Base-by-base conservation (phyloP, 805 yeast genomes). In the Barnettozyma salicaria region DNA sequence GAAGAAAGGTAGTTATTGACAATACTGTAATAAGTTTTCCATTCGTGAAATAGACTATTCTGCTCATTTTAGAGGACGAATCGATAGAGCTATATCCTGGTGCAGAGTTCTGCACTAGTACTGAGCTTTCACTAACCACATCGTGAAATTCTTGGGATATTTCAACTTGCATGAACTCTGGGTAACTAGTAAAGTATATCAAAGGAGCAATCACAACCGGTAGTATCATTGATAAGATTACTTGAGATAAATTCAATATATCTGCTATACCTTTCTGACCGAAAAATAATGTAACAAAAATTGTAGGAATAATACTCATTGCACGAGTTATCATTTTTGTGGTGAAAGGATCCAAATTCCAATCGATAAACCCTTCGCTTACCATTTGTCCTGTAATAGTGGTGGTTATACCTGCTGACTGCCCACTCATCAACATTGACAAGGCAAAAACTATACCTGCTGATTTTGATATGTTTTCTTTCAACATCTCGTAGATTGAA, bases 351-450 rank as follows among this genome's bases (percentile, higher is more conserved):
- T 83, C 76, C 42, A 87, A 70, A 6, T 82, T 65, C 83, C 95
- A 84, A 42, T 73, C 67, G 19, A 86, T 67, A 50, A 87, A 89
- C 1, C 97, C 97, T 58, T 88, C 96, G 52, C 86, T 78, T 7
- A 88, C 94, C 77, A 86, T 85, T 57, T 88, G 96, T 25, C 96
- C 95, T 2, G 96, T 89, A 51, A 89, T 70, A 0, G 96, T 89
- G 55, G 95, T 88, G 14, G 88, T 95, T 27, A 90, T 84, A 28
- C 96, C 96, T 3, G 96, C 96, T 51, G 92, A 80, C 54, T 88
- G 90, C n/a, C 97, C 97, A 11, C 90, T 80, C 55, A 84, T 88
- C 31, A 88, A 65, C 60, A 88, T 72, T 1, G 96, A 96, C 34
- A 87, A 60, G 0, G 96, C 96, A 66, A 89, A 88, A 0, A 88